phyloP scores from a whole-genome alignment of 129 eudicot genomes.

The Apium graveolens region DNA sequence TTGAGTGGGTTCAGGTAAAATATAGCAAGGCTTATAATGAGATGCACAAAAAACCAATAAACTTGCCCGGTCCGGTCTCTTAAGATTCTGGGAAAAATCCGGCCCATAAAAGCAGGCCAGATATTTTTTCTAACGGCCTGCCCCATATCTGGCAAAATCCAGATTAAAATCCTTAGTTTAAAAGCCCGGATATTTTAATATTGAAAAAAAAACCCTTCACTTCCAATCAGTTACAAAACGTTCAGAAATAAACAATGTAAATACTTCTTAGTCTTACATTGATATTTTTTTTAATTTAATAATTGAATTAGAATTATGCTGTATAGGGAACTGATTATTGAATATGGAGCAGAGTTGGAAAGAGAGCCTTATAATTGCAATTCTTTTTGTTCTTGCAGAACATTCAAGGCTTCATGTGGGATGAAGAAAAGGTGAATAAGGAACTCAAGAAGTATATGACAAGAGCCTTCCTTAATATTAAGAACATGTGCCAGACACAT shows the following conservation, averaged over 20 bases:
- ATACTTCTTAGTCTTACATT: background rate
- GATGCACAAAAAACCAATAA: background rate
- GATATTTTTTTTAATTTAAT: background rate
- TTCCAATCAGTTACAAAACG: background rate
- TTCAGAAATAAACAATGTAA: background rate
- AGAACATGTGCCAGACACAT: constrained; percentile 53
- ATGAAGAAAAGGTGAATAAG: constrained; percentile 49
- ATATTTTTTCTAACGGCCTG: background rate
- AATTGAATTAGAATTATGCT: background rate
- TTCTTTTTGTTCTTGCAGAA: constrained; percentile 30
- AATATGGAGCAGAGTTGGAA: background rate
- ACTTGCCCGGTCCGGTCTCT: background rate
- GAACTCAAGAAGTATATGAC: constrained; percentile 54
- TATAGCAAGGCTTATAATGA: background rate
- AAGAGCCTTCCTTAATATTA: constrained; percentile 51
- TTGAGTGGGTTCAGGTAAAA: constrained; percentile 87
- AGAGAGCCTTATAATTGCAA: background rate
- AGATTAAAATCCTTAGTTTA: background rate
- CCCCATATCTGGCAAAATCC: background rate
- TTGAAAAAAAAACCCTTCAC: background rate
- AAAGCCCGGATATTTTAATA: background rate
- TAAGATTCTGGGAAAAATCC: background rate
- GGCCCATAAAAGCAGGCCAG: background rate
- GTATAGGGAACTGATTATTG: background rate
- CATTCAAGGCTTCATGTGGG: constrained; percentile 75